Conservation (phyloP, 139 green algal species). For the Asterochloris sp. region DNA sequence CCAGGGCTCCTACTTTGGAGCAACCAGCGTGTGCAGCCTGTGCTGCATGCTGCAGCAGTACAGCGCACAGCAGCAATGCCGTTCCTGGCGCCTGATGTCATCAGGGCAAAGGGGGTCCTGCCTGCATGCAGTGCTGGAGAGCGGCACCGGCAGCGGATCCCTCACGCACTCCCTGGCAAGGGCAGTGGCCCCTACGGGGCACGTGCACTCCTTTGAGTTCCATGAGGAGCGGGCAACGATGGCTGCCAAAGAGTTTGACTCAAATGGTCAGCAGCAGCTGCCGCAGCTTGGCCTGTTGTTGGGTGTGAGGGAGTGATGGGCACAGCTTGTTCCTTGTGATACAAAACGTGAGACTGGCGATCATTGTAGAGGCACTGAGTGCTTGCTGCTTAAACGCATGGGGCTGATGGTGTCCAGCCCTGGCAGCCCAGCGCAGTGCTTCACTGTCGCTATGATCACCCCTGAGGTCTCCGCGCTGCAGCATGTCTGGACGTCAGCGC, state of each 20-base stretch:
- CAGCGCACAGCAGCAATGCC: not conserved
- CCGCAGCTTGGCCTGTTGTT: too few relatives aligned
- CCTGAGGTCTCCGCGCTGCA: too few relatives aligned
- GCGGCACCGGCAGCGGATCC: constrained; percentile 89
- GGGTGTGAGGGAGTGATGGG: too few relatives aligned
- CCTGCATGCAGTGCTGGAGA: constrained; percentile 66
- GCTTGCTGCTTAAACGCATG: too few relatives aligned
- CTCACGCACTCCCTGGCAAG: constrained; percentile 88
- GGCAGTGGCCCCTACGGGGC: constrained; percentile 78
- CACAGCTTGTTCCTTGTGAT: too few relatives aligned
- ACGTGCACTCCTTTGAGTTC: constrained; percentile 96
- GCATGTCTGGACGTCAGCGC: not conserved
- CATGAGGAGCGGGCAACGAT: constrained; percentile 55
- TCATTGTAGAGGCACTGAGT: too few relatives aligned
- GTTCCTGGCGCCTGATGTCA: not conserved
- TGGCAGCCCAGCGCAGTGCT: too few relatives aligned
- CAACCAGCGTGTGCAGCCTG: not conserved
- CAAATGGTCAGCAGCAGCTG: not conserved
- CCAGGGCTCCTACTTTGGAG: not conserved
- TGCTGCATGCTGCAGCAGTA: not conserved
- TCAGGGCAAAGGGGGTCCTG: constrained; percentile 6
- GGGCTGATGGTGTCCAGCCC: too few relatives aligned
- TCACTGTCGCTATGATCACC: too few relatives aligned
- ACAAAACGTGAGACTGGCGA: too few relatives aligned
- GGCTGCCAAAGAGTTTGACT: constrained; percentile 52